phyloP scores from a whole-genome alignment of 306 rosid species.

The Casuarina glauca region DNA sequence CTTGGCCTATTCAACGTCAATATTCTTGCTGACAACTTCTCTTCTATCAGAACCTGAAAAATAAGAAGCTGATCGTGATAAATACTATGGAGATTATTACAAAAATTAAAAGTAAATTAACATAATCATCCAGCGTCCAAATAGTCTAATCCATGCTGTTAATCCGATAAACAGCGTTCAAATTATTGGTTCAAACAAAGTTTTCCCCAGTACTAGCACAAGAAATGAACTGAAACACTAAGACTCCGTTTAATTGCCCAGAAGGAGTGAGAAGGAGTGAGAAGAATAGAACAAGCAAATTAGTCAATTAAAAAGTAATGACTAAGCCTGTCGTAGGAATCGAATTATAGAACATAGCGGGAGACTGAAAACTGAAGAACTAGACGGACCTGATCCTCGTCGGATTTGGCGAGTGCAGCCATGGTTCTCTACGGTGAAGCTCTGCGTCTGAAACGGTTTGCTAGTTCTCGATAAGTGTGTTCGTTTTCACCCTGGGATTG shows the following conservation, averaged over 20 bases:
- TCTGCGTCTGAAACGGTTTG: not conserved
- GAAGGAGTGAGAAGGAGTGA: not conserved
- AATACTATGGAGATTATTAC: not conserved
- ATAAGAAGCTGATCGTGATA: not conserved
- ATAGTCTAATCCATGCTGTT: not conserved
- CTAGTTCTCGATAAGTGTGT: not conserved
- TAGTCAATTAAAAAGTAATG: not conserved
- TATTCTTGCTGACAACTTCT: conserved; percentile 43
- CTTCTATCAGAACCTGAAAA: conserved; percentile 58
- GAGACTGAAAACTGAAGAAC: not conserved
- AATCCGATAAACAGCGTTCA: not conserved
- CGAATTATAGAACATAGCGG: not conserved
- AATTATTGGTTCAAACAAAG: not conserved
- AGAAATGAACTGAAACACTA: not conserved
- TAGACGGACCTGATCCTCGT: conserved; percentile 43
- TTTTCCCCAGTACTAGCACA: not conserved
- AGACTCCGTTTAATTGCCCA: not conserved
- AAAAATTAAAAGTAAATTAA: not conserved
- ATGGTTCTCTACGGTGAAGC: conserved; percentile 18
- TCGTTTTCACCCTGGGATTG: not conserved
- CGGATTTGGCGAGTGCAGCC: conserved; percentile 27
- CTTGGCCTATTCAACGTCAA: conserved; percentile 71
- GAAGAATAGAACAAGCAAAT: not conserved
- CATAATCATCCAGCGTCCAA: not conserved
- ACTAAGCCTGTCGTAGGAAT: not conserved